phyloP scores from a whole-genome alignment of 306 rosid species.

The Trifolium dubium region DNA sequence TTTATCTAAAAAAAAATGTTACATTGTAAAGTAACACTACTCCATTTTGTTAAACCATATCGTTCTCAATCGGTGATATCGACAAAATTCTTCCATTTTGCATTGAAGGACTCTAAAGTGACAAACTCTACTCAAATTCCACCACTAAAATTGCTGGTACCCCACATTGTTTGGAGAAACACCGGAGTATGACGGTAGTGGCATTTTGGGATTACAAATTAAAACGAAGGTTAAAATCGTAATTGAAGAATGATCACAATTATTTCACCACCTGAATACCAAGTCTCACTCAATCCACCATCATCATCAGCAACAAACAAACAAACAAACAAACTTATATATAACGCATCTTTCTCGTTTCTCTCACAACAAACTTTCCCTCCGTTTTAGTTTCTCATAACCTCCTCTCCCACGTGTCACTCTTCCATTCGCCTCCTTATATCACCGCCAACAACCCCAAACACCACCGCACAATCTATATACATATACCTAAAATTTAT shows the following conservation, averaged over 20 bases:
- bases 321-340: background rate
- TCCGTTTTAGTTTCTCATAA: background rate
- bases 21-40: too few species aligned
- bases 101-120: too few species aligned
- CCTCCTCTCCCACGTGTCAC: constrained; percentile 3
- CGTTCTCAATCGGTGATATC: too few species aligned
- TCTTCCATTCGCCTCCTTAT: background rate
- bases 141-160: too few species aligned
- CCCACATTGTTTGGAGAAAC: too few species aligned
- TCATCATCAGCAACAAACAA: background rate
- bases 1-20: too few species aligned
- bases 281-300: background rate
- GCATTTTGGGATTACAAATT: background rate
- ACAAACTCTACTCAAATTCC: too few species aligned
- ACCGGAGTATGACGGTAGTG: background rate
- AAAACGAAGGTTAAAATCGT: background rate
- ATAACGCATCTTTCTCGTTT: background rate
- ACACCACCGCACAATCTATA: background rate
- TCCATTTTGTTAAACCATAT: too few species aligned
- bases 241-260: background rate
- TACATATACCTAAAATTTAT: too few species aligned
- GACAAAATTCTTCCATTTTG: too few species aligned
- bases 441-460: background rate
- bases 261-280: background rate
- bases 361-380: constrained; percentile 10